Conservation (phyloP, 495 filamentous ascomycete species). For the Amphirosellinia nigrospora region DNA sequence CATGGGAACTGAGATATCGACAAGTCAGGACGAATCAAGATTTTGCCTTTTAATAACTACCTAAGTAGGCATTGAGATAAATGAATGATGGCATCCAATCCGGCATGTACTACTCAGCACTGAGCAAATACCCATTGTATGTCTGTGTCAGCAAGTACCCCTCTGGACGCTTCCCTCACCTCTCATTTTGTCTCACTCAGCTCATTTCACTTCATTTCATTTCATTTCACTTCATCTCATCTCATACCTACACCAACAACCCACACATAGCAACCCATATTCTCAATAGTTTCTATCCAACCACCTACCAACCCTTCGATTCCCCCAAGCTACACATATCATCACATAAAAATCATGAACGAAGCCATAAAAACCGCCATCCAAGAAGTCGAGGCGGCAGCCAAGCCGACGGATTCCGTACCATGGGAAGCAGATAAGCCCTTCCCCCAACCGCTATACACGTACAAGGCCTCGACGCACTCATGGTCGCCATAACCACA, state of each 20-base stretch:
- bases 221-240: constrained; percentile 1
- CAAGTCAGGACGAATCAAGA: neutral
- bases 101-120: neutral
- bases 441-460: constrained; percentile 25
- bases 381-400: neutral
- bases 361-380: constrained; percentile 25
- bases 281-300: neutral
- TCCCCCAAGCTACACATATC: neutral
- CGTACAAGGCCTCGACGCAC: constrained; percentile 21
- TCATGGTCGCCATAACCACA: constrained; percentile 28
- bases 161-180: neutral
- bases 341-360: constrained; percentile 18
- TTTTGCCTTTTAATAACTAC: no score
- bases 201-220: neutral
- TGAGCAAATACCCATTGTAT: neutral
- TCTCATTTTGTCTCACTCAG: neutral
- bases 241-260: neutral
- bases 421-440: constrained; percentile 31
- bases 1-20: neutral
- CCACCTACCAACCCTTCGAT: neutral
- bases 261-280: neutral
- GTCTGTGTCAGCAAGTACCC: neutral
- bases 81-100: neutral
- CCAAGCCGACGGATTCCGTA: neutral
- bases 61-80: no score